Evolutionary conservation across 2,329 filamentous ascomycete species (phyloP), one percentile per base, ranked within the genome.

Genomic region (Leptoxyphium fumago): DNA sequence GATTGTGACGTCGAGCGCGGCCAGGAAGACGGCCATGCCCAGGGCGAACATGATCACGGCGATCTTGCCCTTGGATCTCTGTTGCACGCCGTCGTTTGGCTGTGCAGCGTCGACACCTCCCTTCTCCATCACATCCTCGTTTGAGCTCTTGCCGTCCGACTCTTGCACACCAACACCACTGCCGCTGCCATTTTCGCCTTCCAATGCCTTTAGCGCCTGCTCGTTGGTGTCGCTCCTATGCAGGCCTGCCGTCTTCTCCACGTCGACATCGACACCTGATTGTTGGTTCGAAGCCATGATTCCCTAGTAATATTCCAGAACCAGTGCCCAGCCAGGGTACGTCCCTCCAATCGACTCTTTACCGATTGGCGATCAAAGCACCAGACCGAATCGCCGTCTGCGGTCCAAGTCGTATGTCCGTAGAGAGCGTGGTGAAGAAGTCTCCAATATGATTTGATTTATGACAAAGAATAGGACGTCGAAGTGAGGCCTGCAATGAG

Each of bases 1-100:
- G 49, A 79, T 79, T 0, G 75, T 77, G 57, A 77, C 75, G 52
- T 79, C 75, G 36, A 79, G 59, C 29, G 75, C 75, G 10, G 74
- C 74, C 21, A 79, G 67, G 43, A 78, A 74, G 10, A 78, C 64
- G 7, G 73, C 73, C 59, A 77, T 68, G 46, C 49, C 51, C 2
- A 72, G 58, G 2, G 69, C 68, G 26, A 64, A 54, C 69, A 72
- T 72, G 51, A 73, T 72, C 45, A 72, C 48, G 5, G 62, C 61
- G 44, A 70, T 65, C 55, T 72, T 59, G 43, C 57, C 55, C 44
- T 58, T 59, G 8, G 58, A 56, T 36, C 56, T 48, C 43, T 44
- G 40, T 11, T 40, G 38, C 21, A 18, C 21, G 17, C 38, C 38
- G 18, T 40, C 38, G 11, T 40, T 18, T 3, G 13, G 13, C 18